Percentiles rank a stretch among this genome's conserved stretches.
These are phyloP conservation scores for Phialocephala sp. DNA, from an alignment of 2,329 filamentous ascomycete genomes.

Conservation along the genomic window DNA sequence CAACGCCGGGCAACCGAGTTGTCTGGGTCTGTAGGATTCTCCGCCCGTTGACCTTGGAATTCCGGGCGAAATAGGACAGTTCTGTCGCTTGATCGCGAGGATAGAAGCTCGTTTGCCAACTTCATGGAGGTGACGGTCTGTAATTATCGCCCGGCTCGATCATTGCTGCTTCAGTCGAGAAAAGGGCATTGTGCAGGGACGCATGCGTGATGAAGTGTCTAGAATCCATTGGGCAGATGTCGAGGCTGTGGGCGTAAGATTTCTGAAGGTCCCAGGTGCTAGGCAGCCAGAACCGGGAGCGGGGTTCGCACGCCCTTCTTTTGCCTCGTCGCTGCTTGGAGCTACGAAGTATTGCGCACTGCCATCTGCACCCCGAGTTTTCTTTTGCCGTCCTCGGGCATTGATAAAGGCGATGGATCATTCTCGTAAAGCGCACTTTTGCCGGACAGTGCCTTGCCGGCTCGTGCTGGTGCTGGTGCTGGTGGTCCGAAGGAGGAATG, in stretches of 20 bases:
- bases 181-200: conserved; percentile 16
- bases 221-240: conserved; percentile 15
- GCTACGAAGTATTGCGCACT: conserved; percentile 9
- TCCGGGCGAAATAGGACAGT: conserved; percentile 2
- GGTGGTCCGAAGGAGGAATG: neutral
- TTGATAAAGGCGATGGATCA: conserved; percentile 1
- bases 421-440: conserved; percentile 5
- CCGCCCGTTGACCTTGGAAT: neutral
- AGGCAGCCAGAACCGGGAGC: conserved; percentile 22
- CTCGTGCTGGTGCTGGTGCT: neutral
- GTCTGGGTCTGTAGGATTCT: conserved; percentile 3
- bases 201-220: conserved; percentile 25
- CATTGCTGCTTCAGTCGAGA: neutral
- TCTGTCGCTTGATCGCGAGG: neutral
- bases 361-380: neutral
- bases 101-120: conserved; percentile 4
- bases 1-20: conserved; percentile 16
- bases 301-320: conserved; percentile 21
- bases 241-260: conserved; percentile 19
- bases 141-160: conserved; percentile 19
- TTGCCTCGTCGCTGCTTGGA: conserved; percentile 27
- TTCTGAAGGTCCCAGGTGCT: conserved; percentile 13
- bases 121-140: conserved; percentile 14
- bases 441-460: conserved; percentile 9
- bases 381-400: conserved; percentile 16